Conservation (phyloP, 1,284 basidiomycete genomes). For the Stygiomarasmius scandens region DNA sequence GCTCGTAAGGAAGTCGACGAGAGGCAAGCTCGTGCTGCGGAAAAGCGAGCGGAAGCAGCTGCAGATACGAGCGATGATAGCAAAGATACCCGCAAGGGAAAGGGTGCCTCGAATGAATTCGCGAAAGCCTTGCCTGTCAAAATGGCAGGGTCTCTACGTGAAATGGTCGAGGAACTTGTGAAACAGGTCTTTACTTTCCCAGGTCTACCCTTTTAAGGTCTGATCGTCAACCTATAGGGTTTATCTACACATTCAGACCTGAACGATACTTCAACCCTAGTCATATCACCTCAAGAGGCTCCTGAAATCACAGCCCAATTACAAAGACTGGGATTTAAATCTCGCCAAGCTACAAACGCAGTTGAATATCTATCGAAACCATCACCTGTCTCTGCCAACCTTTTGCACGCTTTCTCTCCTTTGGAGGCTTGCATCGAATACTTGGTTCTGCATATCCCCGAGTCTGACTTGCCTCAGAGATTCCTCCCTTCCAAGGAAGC, state of each 20-base stretch:
- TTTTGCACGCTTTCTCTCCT: conserved; percentile 51
- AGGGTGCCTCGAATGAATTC: conserved; percentile 51
- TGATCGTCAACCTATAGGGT: conserved; percentile 38
- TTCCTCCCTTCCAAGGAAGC: conserved; percentile 67
- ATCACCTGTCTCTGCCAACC: conserved; percentile 53
- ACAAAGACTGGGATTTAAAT: conserved; percentile 57
- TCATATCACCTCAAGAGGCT: conserved; percentile 50
- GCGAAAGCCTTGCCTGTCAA: conserved; percentile 79
- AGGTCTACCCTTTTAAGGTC: conserved; percentile 5
- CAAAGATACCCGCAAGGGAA: not conserved
- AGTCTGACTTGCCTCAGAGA: conserved; percentile 73
- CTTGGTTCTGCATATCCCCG: conserved; percentile 74
- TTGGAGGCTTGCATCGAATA: conserved; percentile 77
- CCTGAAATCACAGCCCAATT: conserved; percentile 48
- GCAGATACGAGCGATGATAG: not conserved
- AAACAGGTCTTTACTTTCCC: conserved; percentile 57
- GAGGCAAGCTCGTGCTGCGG: conserved; percentile 59
- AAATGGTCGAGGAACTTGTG: conserved; percentile 83
- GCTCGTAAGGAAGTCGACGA: conserved; percentile 69
- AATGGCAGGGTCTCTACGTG: conserved; percentile 79
- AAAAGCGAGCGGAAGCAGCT: conserved; percentile 39
- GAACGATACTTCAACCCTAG: conserved; percentile 41
- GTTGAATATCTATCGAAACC: conserved; percentile 53
- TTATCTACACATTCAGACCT: conserved; percentile 53
- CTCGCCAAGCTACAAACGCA: conserved; percentile 51